Evolutionary conservation across 768 basidiomycete genomes (phyloP).

Genomic region (Xanthoconium purpureum): DNA sequence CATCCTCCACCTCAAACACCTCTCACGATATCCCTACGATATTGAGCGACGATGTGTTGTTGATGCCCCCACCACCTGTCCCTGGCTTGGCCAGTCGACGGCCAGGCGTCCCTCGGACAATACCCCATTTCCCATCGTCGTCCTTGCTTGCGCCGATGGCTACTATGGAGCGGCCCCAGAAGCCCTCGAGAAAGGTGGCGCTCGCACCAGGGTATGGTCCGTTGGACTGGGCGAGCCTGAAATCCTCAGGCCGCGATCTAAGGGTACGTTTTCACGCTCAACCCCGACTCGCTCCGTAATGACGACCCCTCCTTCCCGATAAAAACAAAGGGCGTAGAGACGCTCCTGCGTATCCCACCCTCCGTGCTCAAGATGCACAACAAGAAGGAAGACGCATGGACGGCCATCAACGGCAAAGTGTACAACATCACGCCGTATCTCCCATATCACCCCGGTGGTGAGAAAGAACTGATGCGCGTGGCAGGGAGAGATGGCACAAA

Average conservation of each 20-base stretch:
- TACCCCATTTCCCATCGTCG: slow-evolving; percentile 31
- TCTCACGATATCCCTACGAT: slow-evolving; percentile 24
- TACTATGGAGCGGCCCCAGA: slow-evolving; percentile 57
- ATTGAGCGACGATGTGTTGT: slow-evolving; percentile 44
- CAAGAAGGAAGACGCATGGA: slow-evolving; percentile 87
- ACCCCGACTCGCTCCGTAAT: neutral
- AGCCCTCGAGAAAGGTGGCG: slow-evolving; percentile 76
- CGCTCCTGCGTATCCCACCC: slow-evolving; percentile 66
- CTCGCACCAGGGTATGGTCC: slow-evolving; percentile 89
- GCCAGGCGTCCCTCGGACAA: slow-evolving; percentile 30
- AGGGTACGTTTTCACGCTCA: slow-evolving; percentile 46
- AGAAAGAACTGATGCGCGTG: slow-evolving; percentile 89
- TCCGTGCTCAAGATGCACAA: slow-evolving; percentile 80
- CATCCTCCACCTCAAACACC: neutral
- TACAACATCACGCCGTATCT: slow-evolving; percentile 96
- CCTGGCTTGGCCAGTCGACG: slow-evolving; percentile 39
- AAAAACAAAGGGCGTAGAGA: slow-evolving; percentile 60
- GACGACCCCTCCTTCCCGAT: neutral
- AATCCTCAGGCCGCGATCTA: slow-evolving; percentile 76
- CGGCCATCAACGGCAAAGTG: slow-evolving; percentile 87
- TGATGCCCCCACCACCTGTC: slow-evolving; percentile 52
- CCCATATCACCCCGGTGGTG: slow-evolving; percentile 91
- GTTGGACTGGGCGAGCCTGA: slow-evolving; percentile 90
- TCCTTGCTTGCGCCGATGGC: slow-evolving; percentile 56
- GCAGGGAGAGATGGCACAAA: slow-evolving; percentile 95